Evolutionary conservation across 208 protist species (phyloP), one percentile per base, ranked within the genome.

Genomic region (Acanthamoeba triangularis): DNA sequence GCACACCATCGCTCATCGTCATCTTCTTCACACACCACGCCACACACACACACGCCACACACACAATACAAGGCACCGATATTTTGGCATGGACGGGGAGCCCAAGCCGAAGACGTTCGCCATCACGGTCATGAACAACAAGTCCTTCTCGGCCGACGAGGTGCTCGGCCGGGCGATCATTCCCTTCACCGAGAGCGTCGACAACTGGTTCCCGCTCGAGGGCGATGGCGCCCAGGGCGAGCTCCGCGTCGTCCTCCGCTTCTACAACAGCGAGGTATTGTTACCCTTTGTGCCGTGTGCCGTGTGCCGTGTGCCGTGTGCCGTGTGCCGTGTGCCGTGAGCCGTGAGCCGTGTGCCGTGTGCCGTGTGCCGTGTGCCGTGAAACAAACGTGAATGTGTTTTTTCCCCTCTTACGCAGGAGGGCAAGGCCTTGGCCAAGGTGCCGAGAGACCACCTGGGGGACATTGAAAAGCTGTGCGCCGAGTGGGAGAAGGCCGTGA

Each of bases 81-180:
- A 93, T 52, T 93, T 93, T 28, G 87, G 87, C 5, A 76, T 93
- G 87, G 87, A 93, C 28, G 87, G 87, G 23, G 87, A 93, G 28
- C 87, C 87, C 33, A 93, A 93, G 61, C 87, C 87, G 4, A 93
- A 93, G 61, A 93, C 61, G 54, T 93, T 93, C 33, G 30, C 63
- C 35, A 93, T 93, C 28, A 93, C 87, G 1, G 87, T 93, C 41
- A 93, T 93, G 87, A 76, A 74, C 63, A 76, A 93, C 87, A 93
- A 93, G 35, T 67, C 87, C 63, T 76, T 93, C 28, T 93, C 87
- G 54, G 52, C 87, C 25, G 87, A 93, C 41, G 87, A 67, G 23
- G 54, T 93, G 35, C 61, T 93, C 28, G 87, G 87, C 28, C 33
- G 63, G 44, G 87, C 87, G 23, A 28, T 76, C 59, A 93, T 93